Base-by-base conservation (phyloP, 495 filamentous ascomycete genomes). In the Friedmanniomyces simplex region DNA sequence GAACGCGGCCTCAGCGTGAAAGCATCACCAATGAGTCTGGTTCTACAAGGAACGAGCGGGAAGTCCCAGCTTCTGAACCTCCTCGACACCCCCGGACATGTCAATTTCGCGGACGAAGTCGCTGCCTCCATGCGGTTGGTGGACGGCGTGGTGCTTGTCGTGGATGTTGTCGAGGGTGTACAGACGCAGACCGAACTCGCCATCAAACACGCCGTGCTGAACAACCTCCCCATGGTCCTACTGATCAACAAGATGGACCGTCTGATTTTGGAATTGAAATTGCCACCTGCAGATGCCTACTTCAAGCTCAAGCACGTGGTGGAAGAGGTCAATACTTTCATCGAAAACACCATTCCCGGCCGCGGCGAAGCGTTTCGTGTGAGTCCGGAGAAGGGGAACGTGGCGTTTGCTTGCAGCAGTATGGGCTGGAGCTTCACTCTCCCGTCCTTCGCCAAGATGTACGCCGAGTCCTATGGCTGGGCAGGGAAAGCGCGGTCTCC, bases 221-320 rank as follows among this genome's bases (percentile, higher is more conserved):
- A 96, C 68, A 89, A 88, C 65, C 76, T 97, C 12, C 91, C 93
- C 0, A 74, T 98, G 63, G 89, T 87, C 1, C 71, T 98, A 61
- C 82, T 97, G 51, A 79, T 98, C 71, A 98, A 97, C 76, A 98
- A 98, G 71, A 85, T 98, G 82, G 93, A 98, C 62, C 82, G 93
- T 39, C 73, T 98, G 54, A 95, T 98, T 54, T 73, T 98, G 34
- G 93, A 98, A 69, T 80, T 98, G 52, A 94, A 95, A 69, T 78
- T 98, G 16, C 94, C 94, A 1, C 94, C 94, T 4, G 87, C 83
- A 59, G 93, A 98, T 68, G 93, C 93, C 24, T 98, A 97, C 69
- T 97, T 96, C 79, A 98, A 98, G 73, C 71, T 98, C 50, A 97
- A 96, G 66, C 91, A 97, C 71, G 91, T 95, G 22, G 84, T 98